Conservation (phyloP, 1,139 yeast genomes). For the Taphrina communis region DNA sequence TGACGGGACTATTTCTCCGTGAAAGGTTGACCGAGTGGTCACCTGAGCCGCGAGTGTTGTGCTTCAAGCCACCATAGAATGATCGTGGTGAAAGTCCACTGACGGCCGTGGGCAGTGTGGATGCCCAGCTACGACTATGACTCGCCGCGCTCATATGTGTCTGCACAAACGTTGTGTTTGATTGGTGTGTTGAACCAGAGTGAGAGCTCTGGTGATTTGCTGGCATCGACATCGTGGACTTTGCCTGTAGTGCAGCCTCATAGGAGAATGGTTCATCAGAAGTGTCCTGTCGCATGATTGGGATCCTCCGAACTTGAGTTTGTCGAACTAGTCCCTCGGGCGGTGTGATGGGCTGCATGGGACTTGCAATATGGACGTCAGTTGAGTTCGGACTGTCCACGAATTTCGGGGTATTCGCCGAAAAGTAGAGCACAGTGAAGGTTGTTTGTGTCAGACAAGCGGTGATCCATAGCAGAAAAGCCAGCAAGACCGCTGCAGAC, state of each 20-base stretch:
- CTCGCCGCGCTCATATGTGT: not conserved
- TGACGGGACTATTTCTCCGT: conserved; percentile 3
- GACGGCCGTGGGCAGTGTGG: conserved; percentile 20
- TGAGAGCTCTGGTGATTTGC: conserved; percentile 6
- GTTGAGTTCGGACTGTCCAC: not conserved
- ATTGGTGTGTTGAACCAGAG: not conserved
- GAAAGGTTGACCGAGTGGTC: not conserved
- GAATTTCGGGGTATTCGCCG: not conserved
- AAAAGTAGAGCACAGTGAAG: conserved; percentile 8
- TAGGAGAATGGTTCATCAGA: conserved; percentile 24
- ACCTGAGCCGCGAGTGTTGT: not conserved
- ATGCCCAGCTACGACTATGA: conserved; percentile 29
- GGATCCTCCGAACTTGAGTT: conserved; percentile 1
- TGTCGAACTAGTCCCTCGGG: not conserved
- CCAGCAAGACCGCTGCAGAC: not conserved
- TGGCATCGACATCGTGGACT: not conserved
- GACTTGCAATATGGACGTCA: conserved; percentile 3
- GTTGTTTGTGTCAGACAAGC: conserved; percentile 17
- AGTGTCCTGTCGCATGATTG: conserved; percentile 14
- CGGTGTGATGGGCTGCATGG: conserved; percentile 14
- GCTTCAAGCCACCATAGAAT: not conserved
- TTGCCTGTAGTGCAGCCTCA: conserved; percentile 21
- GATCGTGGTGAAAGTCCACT: conserved; percentile 12
- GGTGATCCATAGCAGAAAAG: conserved; percentile 25
- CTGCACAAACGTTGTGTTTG: conserved; percentile 2